Percentiles rank a stretch among this genome's conserved stretches.
Conservation (phyloP, 805 yeast species). For the Tetrapisispora nanseiensis region DNA sequence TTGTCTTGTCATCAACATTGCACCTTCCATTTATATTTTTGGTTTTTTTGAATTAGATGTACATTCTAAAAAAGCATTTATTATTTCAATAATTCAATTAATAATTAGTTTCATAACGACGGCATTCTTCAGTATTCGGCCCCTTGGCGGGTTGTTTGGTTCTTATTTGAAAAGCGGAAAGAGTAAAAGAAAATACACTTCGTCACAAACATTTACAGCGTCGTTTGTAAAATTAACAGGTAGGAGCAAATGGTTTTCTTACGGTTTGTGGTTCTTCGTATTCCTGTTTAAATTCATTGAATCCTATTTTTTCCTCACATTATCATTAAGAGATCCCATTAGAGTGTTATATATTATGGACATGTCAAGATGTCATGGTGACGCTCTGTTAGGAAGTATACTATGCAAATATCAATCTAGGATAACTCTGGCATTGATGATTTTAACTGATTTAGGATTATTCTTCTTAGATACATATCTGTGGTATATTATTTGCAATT, state of each 20-base stretch:
- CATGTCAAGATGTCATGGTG: slow-evolving; percentile 52
- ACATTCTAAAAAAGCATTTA: slow-evolving; percentile 28
- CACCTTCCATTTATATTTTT: slow-evolving; percentile 48
- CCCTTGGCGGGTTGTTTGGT: slow-evolving; percentile 48
- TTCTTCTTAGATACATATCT: slow-evolving; percentile 75
- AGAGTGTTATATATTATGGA: slow-evolving; percentile 54
- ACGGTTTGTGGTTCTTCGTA: slow-evolving; percentile 59
- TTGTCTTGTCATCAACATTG: slow-evolving; percentile 36
- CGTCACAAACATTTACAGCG: slow-evolving; percentile 51
- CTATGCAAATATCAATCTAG: slow-evolving; percentile 50
- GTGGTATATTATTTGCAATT: slow-evolving; percentile 79
- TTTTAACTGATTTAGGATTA: slow-evolving; percentile 52
- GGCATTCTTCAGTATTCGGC: slow-evolving; percentile 49
- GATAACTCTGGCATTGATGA: slow-evolving; percentile 44
- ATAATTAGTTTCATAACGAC: slow-evolving; percentile 45
- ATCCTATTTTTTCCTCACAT: slow-evolving; percentile 67
- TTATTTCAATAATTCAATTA: slow-evolving; percentile 47
- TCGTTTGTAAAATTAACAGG: slow-evolving; percentile 46
- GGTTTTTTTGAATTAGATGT: slow-evolving; percentile 25
- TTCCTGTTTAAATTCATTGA: slow-evolving; percentile 62
- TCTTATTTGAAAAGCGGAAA: slow-evolving; percentile 29
- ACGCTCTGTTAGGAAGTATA: slow-evolving; percentile 40
- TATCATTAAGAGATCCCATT: slow-evolving; percentile 64
- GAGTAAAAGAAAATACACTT: slow-evolving; percentile 35
- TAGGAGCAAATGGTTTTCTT: slow-evolving; percentile 49